Conservation (phyloP, 805 yeast species). For the Candida alai region DNA sequence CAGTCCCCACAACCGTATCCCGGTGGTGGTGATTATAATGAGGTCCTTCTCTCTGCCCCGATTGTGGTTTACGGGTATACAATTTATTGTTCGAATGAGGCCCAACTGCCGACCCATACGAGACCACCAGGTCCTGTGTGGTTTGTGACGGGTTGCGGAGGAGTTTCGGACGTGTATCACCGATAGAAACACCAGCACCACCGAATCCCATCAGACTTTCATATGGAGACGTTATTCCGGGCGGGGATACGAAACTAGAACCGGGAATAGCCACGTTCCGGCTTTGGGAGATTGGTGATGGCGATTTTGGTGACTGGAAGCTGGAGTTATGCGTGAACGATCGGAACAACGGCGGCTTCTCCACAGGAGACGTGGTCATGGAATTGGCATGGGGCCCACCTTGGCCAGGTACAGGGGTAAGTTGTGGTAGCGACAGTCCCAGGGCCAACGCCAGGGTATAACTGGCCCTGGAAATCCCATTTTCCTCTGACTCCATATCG, state of each 20-base stretch:
- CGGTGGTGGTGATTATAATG: conserved; percentile 3
- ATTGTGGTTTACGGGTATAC: conserved; percentile 8
- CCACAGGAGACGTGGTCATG: conserved; percentile 15
- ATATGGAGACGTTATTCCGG: too few species aligned
- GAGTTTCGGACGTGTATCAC: conserved; percentile 28
- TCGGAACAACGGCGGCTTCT: conserved; percentile 18
- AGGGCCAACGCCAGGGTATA: conserved; percentile 10
- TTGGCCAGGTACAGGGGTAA: too few species aligned
- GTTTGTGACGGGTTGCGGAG: conserved; percentile 31
- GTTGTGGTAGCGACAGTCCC: too few species aligned
- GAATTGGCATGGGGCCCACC: conserved; percentile 10
- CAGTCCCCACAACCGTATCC: background rate
- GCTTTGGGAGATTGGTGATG: conserved; percentile 17
- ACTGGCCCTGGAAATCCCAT: conserved; percentile 1
- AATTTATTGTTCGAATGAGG: too few species aligned
- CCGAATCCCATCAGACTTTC: too few species aligned
- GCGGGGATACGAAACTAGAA: too few species aligned
- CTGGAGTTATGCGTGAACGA: conserved; percentile 17
- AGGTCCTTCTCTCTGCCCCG: conserved; percentile 13
- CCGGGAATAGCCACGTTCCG: background rate
- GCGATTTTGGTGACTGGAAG: conserved; percentile 13
- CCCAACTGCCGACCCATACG: conserved; percentile 13
- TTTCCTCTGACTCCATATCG: conserved; percentile 4
- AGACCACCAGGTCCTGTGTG: conserved; percentile 29
- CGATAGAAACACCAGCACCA: too few species aligned